Percentiles rank a stretch among this genome's conserved stretches.
These are phyloP conservation scores for Mortierella sp. DNA, from an alignment of 371 early-diverging fungal genomes.

Conservation along the genomic window DNA sequence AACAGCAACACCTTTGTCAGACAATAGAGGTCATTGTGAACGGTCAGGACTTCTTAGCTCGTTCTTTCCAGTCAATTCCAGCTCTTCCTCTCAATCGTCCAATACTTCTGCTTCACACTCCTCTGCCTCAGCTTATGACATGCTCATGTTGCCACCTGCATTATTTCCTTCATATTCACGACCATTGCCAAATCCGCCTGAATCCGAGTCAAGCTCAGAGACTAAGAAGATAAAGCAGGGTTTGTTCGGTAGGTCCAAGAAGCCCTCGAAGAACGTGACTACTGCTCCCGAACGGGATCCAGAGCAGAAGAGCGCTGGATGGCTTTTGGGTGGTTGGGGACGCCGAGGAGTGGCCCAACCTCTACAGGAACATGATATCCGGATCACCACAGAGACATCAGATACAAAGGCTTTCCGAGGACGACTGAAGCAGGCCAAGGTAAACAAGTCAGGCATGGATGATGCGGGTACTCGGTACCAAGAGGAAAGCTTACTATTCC, in stretches of 20 bases:
- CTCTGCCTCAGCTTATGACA: background rate
- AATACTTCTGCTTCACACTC: background rate
- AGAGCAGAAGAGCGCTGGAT: slow-evolving; percentile 2
- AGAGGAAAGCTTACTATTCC: background rate
- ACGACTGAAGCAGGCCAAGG: slow-evolving; percentile 6
- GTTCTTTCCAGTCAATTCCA: background rate
- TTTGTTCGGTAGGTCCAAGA: slow-evolving; percentile 12
- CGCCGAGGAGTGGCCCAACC: background rate
- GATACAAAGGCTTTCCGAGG: background rate
- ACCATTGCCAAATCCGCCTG: background rate
- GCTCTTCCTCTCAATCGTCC: background rate
- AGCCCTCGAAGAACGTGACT: background rate
- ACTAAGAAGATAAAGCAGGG: slow-evolving; percentile 6
- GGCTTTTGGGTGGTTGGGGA: slow-evolving; percentile 8
- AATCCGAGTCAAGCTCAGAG: background rate
- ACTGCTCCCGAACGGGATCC: background rate
- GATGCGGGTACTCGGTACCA: background rate
- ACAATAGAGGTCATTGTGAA: slow-evolving; percentile 1
- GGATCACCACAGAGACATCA: background rate
- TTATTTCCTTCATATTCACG: slow-evolving; percentile 10
- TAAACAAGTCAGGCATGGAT: slow-evolving; percentile 13
- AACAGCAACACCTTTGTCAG: background rate
- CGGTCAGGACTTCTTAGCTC: slow-evolving; percentile 7
- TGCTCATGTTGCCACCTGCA: slow-evolving; percentile 11
- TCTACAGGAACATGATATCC: background rate